Base-by-base conservation (phyloP, 306 rosid genomes). In the Cucumis hystrix region DNA sequence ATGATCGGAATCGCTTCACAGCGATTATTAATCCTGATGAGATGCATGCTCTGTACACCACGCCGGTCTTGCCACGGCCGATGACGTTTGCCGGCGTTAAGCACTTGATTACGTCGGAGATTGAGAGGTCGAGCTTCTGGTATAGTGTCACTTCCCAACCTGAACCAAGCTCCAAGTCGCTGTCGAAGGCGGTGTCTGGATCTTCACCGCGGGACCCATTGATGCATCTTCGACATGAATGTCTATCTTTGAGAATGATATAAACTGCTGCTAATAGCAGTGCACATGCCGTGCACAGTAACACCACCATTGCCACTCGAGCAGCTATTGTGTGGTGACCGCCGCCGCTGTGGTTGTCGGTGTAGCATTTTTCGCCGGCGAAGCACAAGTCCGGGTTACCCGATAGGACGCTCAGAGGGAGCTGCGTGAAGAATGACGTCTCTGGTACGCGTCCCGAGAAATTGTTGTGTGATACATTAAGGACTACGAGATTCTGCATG, bases 91-190 rank as follows among this genome's bases (percentile, higher is more conserved):
- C 84, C 35, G 92, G 80, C 8, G 87, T 85, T 40, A 95, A 75
- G 55, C 83, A 80, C 62, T 77, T 87, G 0, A 86, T 93, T 82
- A 92, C 97, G 79, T 95, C 96, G 13, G 83, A 77, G 3, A 95
- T 92, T 1, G 97, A 89, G 60, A 95, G 65, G 54, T 92, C 97
- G 83, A 95, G 92, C 52, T 95, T 95, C 85, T 95, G 99, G 87
- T 90, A 92, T 7, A 92, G 86, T 1, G 97, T 95, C 77, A 92
- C 91, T 35, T 95, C 97, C 99, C 99, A 92, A 0, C 97, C 96
- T 68, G 92, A 91, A 77, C 88, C 90, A 89, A 92, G 80, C 72
- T 95, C 99, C 30, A 55, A 62, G 85, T 90, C 97, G 13, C 85
- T 79, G 3, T 89, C 90, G 12, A 82, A 77, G 35, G 86, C 83